Evolutionary conservation across 2,329 filamentous ascomycete species (phyloP).

Genomic region (Exophiala oligosperma): DNA sequence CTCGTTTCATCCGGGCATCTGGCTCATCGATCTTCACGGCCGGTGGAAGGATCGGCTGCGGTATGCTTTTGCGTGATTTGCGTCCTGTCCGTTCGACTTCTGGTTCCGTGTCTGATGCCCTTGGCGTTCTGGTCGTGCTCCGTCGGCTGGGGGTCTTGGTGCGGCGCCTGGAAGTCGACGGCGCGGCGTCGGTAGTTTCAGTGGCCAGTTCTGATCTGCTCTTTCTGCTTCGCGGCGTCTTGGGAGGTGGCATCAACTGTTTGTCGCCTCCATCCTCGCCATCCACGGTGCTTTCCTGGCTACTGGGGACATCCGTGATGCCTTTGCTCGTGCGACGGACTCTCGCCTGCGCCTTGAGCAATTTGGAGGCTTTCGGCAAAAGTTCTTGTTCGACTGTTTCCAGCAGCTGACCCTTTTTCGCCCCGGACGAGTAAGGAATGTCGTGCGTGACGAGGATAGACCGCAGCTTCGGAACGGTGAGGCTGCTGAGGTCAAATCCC

Average conservation of each 20-base stretch:
- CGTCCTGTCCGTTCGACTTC: slow-evolving; percentile 49
- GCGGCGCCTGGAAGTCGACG: slow-evolving; percentile 48
- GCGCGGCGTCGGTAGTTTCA: slow-evolving; percentile 36
- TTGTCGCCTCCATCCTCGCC: slow-evolving; percentile 60
- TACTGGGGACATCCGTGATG: slow-evolving; percentile 68
- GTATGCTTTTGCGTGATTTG: slow-evolving; percentile 53
- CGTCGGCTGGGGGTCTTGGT: slow-evolving; percentile 53
- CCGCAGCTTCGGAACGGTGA: slow-evolving; percentile 85
- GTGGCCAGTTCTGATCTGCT: slow-evolving; percentile 38
- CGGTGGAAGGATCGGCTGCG: slow-evolving; percentile 31
- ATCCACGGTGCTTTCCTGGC: slow-evolving; percentile 63
- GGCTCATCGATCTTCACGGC: slow-evolving; percentile 38
- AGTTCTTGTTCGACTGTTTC: slow-evolving; percentile 80
- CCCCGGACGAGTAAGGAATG: slow-evolving; percentile 78
- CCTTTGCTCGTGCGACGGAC: slow-evolving; percentile 86
- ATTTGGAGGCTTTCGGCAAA: slow-evolving; percentile 72
- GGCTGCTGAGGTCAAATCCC: slow-evolving; percentile 77
- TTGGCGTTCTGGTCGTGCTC: slow-evolving; percentile 53
- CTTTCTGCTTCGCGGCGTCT: slow-evolving; percentile 48
- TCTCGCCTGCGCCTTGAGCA: slow-evolving; percentile 71
- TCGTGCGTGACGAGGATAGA: slow-evolving; percentile 90
- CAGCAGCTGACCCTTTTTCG: slow-evolving; percentile 88
- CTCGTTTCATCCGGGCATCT: slow-evolving; percentile 44
- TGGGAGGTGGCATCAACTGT: slow-evolving; percentile 47
- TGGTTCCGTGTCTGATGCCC: slow-evolving; percentile 54